phyloP scores from a whole-genome alignment of 768 basidiomycete genomes.

The Holtermanniella nyarrowii region DNA sequence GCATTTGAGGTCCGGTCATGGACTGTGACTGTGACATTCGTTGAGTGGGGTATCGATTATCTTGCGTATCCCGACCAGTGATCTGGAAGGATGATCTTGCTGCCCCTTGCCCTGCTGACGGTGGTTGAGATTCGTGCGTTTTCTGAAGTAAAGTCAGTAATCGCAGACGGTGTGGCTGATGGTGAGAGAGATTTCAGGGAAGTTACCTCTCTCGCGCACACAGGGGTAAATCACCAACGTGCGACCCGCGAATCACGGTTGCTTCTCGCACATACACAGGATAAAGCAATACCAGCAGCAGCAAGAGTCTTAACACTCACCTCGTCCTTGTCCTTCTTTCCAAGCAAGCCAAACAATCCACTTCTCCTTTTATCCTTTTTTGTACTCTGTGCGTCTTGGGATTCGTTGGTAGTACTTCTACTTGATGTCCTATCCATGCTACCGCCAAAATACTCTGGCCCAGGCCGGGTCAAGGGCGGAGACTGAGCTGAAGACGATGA shows the following conservation, averaged over 20 bases:
- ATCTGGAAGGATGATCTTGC: background rate
- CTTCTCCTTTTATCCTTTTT: slow-evolving; percentile 25
- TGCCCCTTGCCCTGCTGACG: background rate
- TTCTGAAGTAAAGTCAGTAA: background rate
- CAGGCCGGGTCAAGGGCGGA: no score
- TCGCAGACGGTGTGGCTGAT: background rate
- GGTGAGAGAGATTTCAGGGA: background rate
- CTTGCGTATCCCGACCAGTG: background rate
- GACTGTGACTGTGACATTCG: background rate
- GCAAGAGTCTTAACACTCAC: slow-evolving; percentile 2
- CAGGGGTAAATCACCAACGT: background rate
- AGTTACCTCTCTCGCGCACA: slow-evolving; percentile 1
- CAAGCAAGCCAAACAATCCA: slow-evolving; percentile 29
- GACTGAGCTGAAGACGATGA: background rate
- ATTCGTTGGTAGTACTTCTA: no score
- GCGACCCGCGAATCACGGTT: slow-evolving; percentile 5
- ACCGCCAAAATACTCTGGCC: background rate
- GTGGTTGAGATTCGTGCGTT: background rate
- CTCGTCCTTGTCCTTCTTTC: slow-evolving; percentile 17
- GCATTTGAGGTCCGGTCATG: background rate
- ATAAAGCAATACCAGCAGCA: no score
- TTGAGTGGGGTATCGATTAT: background rate
- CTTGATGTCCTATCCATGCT: background rate
- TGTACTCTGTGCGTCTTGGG: background rate
- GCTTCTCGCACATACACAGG: slow-evolving; percentile 9